These are phyloP conservation scores for Emmonsia crescens DNA, from an alignment of 2,329 filamentous ascomycete genomes.

Conservation along the genomic window DNA sequence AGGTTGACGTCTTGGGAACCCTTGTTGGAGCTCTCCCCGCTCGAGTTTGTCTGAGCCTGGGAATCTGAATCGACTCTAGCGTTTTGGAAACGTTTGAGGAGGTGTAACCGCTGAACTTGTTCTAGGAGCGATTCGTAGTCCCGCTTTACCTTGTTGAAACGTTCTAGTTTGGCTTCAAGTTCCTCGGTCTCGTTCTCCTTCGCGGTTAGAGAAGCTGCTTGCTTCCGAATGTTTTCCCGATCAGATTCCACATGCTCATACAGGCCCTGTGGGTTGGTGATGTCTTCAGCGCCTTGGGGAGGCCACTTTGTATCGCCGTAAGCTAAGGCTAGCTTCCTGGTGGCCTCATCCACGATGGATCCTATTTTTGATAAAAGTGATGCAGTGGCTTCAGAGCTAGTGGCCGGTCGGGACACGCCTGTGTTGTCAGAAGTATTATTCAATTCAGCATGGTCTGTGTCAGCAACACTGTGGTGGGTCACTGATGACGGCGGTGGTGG, in stretches of 20 bases:
- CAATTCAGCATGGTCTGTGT: slow-evolving; percentile 16
- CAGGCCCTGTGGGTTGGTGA: slow-evolving; percentile 32
- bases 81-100: slow-evolving; percentile 23
- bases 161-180: slow-evolving; percentile 27
- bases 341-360: slow-evolving; percentile 59
- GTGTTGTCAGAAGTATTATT: neutral
- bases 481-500: slow-evolving; percentile 62
- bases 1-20: slow-evolving; percentile 21
- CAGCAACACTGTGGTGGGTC: slow-evolving; percentile 30
- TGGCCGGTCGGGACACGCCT: neutral
- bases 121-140: slow-evolving; percentile 36
- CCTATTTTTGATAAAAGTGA: slow-evolving; percentile 59
- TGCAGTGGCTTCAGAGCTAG: slow-evolving; percentile 47
- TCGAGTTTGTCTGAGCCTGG: neutral
- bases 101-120: slow-evolving; percentile 29
- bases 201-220: slow-evolving; percentile 25
- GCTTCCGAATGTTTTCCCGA: slow-evolving; percentile 33
- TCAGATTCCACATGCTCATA: slow-evolving; percentile 35
- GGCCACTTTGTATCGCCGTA: slow-evolving; percentile 51
- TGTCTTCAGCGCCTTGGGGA: slow-evolving; percentile 41
- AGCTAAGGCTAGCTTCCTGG: slow-evolving; percentile 52
- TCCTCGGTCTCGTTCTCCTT: slow-evolving; percentile 28
- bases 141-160: slow-evolving; percentile 28
- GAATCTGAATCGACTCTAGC: neutral
- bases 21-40: neutral